A percentile compares a stretch with the other conserved stretches of the same genome.
phyloP scores from a whole-genome alignment of 495 filamentous ascomycete species.

The Aspergillus mulundensis region DNA sequence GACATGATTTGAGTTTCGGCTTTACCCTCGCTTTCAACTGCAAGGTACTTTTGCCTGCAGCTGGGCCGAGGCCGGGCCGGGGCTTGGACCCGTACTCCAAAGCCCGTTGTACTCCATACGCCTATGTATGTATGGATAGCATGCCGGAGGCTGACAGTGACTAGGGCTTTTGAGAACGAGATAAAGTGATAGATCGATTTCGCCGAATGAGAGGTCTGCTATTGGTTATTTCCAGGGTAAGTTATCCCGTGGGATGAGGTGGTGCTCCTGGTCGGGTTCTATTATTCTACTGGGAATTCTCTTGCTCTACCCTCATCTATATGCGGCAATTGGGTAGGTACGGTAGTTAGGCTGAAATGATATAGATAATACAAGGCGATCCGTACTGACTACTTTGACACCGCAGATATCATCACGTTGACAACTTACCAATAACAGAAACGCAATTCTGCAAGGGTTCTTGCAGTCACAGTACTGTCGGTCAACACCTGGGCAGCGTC shows the following conservation, averaged over 20 bases:
- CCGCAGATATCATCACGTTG: not conserved
- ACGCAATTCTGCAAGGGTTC: not conserved
- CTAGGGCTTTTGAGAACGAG: not conserved
- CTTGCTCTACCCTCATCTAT: no score
- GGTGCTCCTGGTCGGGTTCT: not conserved
- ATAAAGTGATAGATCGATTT: slow-evolving; percentile 13
- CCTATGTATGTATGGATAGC: no score
- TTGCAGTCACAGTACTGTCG: not conserved
- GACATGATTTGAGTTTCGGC: not conserved
- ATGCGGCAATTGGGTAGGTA: no score
- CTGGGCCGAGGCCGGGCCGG: not conserved
- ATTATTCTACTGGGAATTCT: no score
- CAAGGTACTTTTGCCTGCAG: slow-evolving; percentile 11
- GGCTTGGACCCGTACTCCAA: no score
- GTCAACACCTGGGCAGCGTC: not conserved
- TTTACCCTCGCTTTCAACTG: slow-evolving; percentile 3
- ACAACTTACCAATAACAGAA: not conserved
- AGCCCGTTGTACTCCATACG: no score
- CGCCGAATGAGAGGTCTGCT: not conserved
- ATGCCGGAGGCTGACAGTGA: no score
- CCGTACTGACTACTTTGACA: no score
- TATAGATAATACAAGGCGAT: not conserved
- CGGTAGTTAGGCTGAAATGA: not conserved
- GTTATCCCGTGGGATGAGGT: not conserved
- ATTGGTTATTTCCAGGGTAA: not conserved